A percentile compares a stretch with the other conserved stretches of the same genome.
Conservation (phyloP, 495 filamentous ascomycete genomes). For the Thermochaetoides thermophila region DNA sequence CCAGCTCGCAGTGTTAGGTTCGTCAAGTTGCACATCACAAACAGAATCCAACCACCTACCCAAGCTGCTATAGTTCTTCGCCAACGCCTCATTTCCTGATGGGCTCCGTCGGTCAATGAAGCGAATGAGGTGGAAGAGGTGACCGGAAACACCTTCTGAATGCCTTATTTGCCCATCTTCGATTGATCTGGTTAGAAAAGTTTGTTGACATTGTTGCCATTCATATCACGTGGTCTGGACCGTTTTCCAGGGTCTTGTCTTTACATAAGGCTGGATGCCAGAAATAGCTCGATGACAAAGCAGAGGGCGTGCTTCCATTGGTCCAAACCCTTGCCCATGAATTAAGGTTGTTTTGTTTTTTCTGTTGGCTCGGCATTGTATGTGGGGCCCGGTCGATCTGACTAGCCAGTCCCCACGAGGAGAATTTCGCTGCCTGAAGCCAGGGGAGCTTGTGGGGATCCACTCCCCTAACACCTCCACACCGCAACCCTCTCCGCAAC, state of each 20-base stretch:
- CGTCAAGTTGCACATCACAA: too few species aligned
- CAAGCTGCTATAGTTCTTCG: too few species aligned
- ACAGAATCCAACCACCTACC: too few species aligned
- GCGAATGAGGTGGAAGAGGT: too few species aligned
- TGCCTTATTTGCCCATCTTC: not conserved
- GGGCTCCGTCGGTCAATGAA: too few species aligned
- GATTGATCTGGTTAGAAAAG: not conserved
- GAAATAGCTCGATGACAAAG: slow-evolving; percentile 2
- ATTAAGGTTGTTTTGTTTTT: not conserved
- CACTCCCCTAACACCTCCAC: too few species aligned
- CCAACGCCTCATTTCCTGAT: too few species aligned
- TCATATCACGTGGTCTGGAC: too few species aligned
- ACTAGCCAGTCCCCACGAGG: not conserved
- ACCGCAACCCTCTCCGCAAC: too few species aligned
- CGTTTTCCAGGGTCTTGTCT: not conserved
- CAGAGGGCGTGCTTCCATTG: not conserved
- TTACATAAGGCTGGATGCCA: not conserved
- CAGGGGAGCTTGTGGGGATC: too few species aligned
- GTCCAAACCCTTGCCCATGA: not conserved
- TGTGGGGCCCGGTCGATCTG: not conserved
- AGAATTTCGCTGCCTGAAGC: slow-evolving; percentile 4
- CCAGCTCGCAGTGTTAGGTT: too few species aligned
- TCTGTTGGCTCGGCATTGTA: not conserved
- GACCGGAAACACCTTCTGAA: not conserved
- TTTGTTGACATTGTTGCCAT: too few species aligned